Evolutionary conservation across 2,329 filamentous ascomycete genomes (phyloP).

Genomic region (Lojkania enalia): DNA sequence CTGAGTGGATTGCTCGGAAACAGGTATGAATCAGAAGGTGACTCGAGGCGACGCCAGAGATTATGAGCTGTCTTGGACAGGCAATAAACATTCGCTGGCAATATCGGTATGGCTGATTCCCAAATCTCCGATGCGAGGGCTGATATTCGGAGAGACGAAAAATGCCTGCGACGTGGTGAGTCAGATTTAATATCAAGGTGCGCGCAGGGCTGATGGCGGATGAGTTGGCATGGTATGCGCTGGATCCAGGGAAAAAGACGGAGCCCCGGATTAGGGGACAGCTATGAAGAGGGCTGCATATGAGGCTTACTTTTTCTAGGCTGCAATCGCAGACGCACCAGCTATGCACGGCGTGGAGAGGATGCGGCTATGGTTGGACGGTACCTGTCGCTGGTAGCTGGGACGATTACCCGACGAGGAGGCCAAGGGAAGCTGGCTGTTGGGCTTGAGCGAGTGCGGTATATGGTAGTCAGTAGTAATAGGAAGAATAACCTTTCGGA

Average conservation of each 20-base stretch:
- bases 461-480: background rate
- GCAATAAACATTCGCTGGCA: slow-evolving; percentile 33
- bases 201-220: slow-evolving; percentile 33
- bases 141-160: slow-evolving; percentile 27
- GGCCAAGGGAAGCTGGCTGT: slow-evolving; percentile 17
- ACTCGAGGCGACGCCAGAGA: slow-evolving; percentile 18
- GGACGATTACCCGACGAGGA: slow-evolving; percentile 25
- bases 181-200: slow-evolving; percentile 42
- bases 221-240: slow-evolving; percentile 34
- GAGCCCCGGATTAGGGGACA: slow-evolving; percentile 28
- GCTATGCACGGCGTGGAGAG: slow-evolving; percentile 15
- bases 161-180: slow-evolving; percentile 33
- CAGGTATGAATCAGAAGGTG: slow-evolving; percentile 3
- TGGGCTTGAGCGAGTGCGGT: slow-evolving; percentile 7
- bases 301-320: slow-evolving; percentile 33
- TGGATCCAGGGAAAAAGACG: slow-evolving; percentile 20
- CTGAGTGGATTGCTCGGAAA: slow-evolving; percentile 3
- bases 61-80: slow-evolving; percentile 38
- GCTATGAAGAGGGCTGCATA: slow-evolving; percentile 30
- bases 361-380: slow-evolving; percentile 22
- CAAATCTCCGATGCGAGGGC: slow-evolving; percentile 24
- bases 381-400: slow-evolving; percentile 16
- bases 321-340: slow-evolving; percentile 12
- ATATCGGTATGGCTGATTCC: slow-evolving; percentile 30
- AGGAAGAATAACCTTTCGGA: background rate